Evolutionary conservation across 2,329 filamentous ascomycete genomes (phyloP).

Genomic region (Calonectria naviculata): DNA sequence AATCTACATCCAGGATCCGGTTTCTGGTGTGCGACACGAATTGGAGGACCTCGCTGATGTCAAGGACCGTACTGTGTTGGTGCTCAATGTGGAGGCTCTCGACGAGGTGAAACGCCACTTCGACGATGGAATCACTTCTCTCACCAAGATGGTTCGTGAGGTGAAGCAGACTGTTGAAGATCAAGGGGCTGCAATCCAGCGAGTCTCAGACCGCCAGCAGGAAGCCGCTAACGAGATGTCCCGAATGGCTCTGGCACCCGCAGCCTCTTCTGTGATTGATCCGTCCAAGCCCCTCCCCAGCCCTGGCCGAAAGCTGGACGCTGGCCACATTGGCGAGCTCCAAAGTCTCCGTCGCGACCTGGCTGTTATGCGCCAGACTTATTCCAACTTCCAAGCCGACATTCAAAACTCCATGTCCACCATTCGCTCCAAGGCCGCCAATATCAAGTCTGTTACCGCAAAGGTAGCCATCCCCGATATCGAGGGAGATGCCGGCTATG

Average conservation of each 20-base stretch:
- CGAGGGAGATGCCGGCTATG: conserved; percentile 82
- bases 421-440: conserved; percentile 83
- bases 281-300: conserved; percentile 48
- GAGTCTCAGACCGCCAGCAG: conserved; percentile 90
- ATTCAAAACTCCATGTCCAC: conserved; percentile 88
- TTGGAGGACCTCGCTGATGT: conserved; percentile 93
- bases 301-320: conserved; percentile 58
- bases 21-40: conserved; percentile 97
- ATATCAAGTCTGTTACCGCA: conserved; percentile 80
- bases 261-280: conserved; percentile 55
- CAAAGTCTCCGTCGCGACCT: conserved; percentile 88
- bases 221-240: conserved; percentile 91
- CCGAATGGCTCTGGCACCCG: conserved; percentile 60
- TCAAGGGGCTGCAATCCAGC: conserved; percentile 83
- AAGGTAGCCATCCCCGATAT: conserved; percentile 78
- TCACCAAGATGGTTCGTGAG: conserved; percentile 86
- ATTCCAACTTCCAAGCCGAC: conserved; percentile 89
- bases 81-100: conserved; percentile 89
- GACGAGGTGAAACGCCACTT: conserved; percentile 98
- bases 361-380: conserved; percentile 91
- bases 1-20: conserved; percentile 96
- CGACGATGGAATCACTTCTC: conserved; percentile 86
- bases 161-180: conserved; percentile 87
- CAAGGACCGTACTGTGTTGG: conserved; percentile 95
- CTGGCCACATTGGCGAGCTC: conserved; percentile 79